These are phyloP conservation scores for Cymbopogon flexuosus DNA, from an alignment of 202 grass and related monocot species.

Conservation along the genomic window DNA sequence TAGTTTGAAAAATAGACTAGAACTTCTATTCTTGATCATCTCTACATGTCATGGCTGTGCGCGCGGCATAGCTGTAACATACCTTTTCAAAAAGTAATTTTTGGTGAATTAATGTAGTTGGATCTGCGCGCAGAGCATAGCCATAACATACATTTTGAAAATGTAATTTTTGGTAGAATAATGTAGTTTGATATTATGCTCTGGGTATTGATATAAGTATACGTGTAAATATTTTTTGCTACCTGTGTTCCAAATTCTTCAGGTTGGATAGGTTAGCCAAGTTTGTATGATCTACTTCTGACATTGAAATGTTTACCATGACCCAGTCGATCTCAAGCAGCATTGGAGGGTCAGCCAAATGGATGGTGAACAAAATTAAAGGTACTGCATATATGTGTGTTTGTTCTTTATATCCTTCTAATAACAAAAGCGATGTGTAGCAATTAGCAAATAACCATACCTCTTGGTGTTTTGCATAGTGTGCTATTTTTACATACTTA, in stretches of 20 bases:
- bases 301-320: slow-evolving; percentile 30
- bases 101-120: neutral
- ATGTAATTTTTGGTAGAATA: neutral
- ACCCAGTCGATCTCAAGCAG: slow-evolving; percentile 77
- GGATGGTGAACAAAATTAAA: slow-evolving; percentile 98
- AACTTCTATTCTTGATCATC: neutral
- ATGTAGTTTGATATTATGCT: neutral
- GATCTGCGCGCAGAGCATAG: neutral
- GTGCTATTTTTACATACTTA: neutral
- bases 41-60: neutral
- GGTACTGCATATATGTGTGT: slow-evolving; percentile 32
- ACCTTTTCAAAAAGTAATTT: neutral
- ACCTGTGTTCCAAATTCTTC: neutral
- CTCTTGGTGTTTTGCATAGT: neutral
- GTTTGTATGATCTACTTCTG: slow-evolving; percentile 18
- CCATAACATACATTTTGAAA: neutral
- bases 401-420: neutral
- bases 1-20: neutral
- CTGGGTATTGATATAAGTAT: neutral
- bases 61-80: neutral
- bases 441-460: neutral
- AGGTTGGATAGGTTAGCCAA: neutral
- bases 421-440: neutral
- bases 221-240: neutral
- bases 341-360: slow-evolving; percentile 87